phyloP scores from a whole-genome alignment of 139 green algal genomes.

The Chlorella sp. region DNA sequence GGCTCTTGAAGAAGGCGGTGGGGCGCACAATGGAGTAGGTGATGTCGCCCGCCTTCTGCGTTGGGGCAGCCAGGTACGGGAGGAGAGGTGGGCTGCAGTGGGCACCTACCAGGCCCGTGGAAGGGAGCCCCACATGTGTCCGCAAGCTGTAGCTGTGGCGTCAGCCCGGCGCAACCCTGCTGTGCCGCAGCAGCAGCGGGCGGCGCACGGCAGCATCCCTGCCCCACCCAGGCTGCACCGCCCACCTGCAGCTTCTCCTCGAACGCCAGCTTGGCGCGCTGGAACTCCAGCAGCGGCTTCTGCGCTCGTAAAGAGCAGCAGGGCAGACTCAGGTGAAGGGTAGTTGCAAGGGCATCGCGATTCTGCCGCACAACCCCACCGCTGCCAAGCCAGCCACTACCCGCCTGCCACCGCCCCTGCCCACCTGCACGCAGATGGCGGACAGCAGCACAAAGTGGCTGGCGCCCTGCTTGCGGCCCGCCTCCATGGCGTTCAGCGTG shows the following conservation, averaged over 20 bases:
- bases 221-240: no score
- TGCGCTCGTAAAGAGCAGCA: constrained; percentile 43
- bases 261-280: constrained; percentile 97
- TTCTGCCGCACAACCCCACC: no score
- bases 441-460: constrained; percentile 96
- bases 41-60: constrained; percentile 71
- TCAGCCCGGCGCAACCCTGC: no score
- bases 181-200: constrained; percentile 2
- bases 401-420: no score
- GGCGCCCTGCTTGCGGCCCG: constrained; percentile 69
- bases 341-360: no score
- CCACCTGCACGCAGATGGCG: constrained; percentile 95
- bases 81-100: background rate
- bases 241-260: constrained; percentile 68
- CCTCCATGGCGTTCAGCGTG: constrained; percentile 92
- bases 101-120: background rate
- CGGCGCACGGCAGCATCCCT: background rate
- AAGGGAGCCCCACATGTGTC: background rate
- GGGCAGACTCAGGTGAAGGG: no score
- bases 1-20: constrained; percentile 99
- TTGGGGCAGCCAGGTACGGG: background rate
- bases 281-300: constrained; percentile 98
- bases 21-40: constrained; percentile 97
- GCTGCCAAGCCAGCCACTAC: no score
- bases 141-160: no score